Percentiles rank a stretch among this genome's conserved stretches.
These are phyloP conservation scores for Pseudogymnoascus sp. DNA, from an alignment of 2,329 filamentous ascomycete species.

Conservation along the genomic window DNA sequence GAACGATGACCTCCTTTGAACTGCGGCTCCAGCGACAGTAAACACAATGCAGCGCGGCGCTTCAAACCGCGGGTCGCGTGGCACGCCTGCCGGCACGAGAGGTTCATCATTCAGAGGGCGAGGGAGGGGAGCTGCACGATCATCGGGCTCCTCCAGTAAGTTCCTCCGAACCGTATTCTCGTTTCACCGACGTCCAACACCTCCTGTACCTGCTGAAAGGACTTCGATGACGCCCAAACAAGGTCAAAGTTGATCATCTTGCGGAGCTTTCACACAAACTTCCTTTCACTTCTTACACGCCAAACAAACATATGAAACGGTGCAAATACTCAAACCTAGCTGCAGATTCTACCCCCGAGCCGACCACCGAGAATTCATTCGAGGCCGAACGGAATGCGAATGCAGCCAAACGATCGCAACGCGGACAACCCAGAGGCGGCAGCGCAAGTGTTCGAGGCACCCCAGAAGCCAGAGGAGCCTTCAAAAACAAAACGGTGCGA, in stretches of 20 bases:
- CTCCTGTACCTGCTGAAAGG: background rate
- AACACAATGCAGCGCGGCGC: slow-evolving; percentile 26
- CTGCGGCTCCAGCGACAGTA: slow-evolving; percentile 18
- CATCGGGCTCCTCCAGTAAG: slow-evolving; percentile 27
- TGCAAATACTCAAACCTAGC: slow-evolving; percentile 17
- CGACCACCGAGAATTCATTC: slow-evolving; percentile 21
- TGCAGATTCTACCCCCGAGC: slow-evolving; percentile 15
- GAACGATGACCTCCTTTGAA: slow-evolving; percentile 7
- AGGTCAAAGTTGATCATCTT: slow-evolving; percentile 7
- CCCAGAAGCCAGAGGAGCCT: slow-evolving; percentile 17
- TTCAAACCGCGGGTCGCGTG: slow-evolving; percentile 24
- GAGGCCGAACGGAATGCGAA: slow-evolving; percentile 28
- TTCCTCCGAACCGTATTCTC: slow-evolving; percentile 6
- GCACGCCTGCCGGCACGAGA: slow-evolving; percentile 18
- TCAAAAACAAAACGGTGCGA: slow-evolving; percentile 22
- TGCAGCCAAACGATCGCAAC: slow-evolving; percentile 27
- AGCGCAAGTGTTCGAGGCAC: slow-evolving; percentile 19
- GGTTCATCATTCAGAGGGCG: slow-evolving; percentile 28
- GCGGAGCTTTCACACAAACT: slow-evolving; percentile 8
- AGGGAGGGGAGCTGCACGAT: slow-evolving; percentile 25
- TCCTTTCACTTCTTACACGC: slow-evolving; percentile 14
- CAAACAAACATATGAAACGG: slow-evolving; percentile 4
- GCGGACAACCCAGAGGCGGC: slow-evolving; percentile 18
- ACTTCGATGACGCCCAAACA: background rate
- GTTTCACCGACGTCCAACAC: background rate